A percentile compares a stretch with the other conserved stretches of the same genome.
These are phyloP conservation scores for Mortierella sp. DNA, from an alignment of 371 early-diverging fungal genomes.

Conservation along the genomic window DNA sequence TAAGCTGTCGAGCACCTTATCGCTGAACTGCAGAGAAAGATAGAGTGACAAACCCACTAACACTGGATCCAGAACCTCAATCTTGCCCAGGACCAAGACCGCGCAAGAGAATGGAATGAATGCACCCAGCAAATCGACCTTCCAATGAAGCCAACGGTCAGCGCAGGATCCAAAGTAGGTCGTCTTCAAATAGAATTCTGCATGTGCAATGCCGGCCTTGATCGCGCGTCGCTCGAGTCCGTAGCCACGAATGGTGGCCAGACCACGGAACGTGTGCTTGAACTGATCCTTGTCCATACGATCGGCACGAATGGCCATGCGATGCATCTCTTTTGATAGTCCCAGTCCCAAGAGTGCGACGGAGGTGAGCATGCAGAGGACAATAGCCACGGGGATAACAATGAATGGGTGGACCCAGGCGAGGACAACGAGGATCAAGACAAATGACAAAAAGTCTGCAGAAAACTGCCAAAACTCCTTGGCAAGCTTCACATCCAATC, in stretches of 20 bases:
- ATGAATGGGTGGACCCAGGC: slow-evolving; percentile 24
- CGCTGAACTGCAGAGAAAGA: slow-evolving; percentile 50
- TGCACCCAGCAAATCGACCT: slow-evolving; percentile 44
- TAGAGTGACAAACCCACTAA: slow-evolving; percentile 42
- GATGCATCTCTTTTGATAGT: slow-evolving; percentile 54
- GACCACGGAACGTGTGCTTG: slow-evolving; percentile 48
- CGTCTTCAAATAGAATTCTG: slow-evolving; percentile 49
- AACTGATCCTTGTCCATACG: slow-evolving; percentile 55
- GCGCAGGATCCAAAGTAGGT: slow-evolving; percentile 49
- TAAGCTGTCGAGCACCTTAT: slow-evolving; percentile 25
- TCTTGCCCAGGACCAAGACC: slow-evolving; percentile 17
- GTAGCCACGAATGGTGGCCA: slow-evolving; percentile 51
- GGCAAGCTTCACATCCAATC: slow-evolving; percentile 50
- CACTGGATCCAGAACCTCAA: slow-evolving; percentile 38
- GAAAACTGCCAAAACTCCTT: slow-evolving; percentile 55
- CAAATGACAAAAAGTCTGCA: slow-evolving; percentile 27
- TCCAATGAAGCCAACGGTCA: slow-evolving; percentile 55
- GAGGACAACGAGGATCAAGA: slow-evolving; percentile 26
- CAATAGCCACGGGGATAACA: slow-evolving; percentile 15
- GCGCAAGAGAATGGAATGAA: slow-evolving; percentile 50
- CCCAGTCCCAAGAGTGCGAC: slow-evolving; percentile 40
- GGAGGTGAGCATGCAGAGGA: slow-evolving; percentile 30
- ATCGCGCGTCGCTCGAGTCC: slow-evolving; percentile 53
- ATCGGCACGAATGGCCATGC: slow-evolving; percentile 52
- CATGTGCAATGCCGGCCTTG: slow-evolving; percentile 47